A percentile compares a stretch with the other conserved stretches of the same genome.
These are phyloP conservation scores for Umbelopsis vinacea DNA, from an alignment of 192 early-diverging fungal species.

Conservation along the genomic window DNA sequence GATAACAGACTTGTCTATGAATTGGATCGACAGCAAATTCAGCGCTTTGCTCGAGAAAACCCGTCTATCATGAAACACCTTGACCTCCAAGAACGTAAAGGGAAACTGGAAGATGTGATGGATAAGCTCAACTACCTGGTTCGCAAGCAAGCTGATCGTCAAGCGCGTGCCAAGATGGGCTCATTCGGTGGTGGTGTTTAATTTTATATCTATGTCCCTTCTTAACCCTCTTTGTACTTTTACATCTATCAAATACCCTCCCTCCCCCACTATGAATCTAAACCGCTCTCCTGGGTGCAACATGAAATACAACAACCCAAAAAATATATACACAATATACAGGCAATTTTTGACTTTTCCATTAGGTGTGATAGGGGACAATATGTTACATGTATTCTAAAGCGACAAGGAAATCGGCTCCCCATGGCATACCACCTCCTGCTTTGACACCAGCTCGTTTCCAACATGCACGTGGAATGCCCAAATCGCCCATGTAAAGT, in stretches of 20 bases:
- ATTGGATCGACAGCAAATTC: slow-evolving; percentile 77
- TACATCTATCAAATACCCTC: not conserved
- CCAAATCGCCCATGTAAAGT: slow-evolving; percentile 77
- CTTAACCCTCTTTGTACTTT: not conserved
- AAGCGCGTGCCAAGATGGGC: slow-evolving; percentile 36
- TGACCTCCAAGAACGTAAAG: slow-evolving; percentile 82
- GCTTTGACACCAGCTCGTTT: slow-evolving; percentile 60
- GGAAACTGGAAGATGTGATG: slow-evolving; percentile 82
- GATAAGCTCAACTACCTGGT: slow-evolving; percentile 67
- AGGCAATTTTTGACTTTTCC: not conserved
- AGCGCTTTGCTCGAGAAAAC: slow-evolving; percentile 91
- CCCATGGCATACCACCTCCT: slow-evolving; percentile 57
- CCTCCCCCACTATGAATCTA: not conserved
- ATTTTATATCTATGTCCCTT: not conserved
- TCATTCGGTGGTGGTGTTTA: slow-evolving; percentile 9
- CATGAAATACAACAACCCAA: too few relatives aligned
- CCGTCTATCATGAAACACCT: slow-evolving; percentile 82
- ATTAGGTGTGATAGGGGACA: too few relatives aligned
- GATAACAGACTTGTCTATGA: slow-evolving; percentile 92
- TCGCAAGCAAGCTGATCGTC: slow-evolving; percentile 56
- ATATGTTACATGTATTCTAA: slow-evolving; percentile 50
- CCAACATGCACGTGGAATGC: slow-evolving; percentile 71
- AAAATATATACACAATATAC: not conserved
- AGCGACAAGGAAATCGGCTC: slow-evolving; percentile 60
- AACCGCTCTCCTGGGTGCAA: not conserved